Evolutionary conservation across 106 monocot species (phyloP).

Genomic region (Chionographis japonica): DNA sequence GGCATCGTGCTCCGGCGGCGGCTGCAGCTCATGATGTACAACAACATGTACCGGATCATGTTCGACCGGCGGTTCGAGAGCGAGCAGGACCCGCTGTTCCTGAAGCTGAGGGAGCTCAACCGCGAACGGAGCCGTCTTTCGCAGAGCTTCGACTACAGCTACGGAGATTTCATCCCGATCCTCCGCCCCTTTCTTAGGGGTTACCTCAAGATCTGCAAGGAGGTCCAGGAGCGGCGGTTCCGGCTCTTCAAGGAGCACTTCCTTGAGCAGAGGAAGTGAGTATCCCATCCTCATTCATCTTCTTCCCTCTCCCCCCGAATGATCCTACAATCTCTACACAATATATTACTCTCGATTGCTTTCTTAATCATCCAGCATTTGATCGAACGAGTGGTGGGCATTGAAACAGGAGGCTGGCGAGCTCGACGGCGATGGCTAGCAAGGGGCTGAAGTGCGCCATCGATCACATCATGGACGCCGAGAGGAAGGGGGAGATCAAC

Average conservation of each 20-base stretch:
- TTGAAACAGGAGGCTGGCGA: conserved; percentile 30
- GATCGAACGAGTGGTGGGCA: no score
- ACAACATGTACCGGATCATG: conserved; percentile 57
- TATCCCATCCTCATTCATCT: background rate
- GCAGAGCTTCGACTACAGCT: conserved; percentile 73
- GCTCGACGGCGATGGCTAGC: conserved; percentile 21
- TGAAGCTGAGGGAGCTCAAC: conserved; percentile 32
- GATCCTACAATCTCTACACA: background rate
- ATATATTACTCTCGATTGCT: no score
- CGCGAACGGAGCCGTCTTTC: conserved; percentile 46
- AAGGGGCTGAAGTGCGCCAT: conserved; percentile 37
- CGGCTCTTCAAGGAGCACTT: conserved; percentile 49
- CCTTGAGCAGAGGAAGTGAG: conserved; percentile 55
- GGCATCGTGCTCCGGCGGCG: conserved; percentile 37
- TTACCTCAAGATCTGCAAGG: conserved; percentile 55
- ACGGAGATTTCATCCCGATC: conserved; percentile 56
- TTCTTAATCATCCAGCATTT: no score
- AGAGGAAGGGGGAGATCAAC: conserved; percentile 60
- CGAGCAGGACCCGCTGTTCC: conserved; percentile 49
- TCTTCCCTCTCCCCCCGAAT: background rate
- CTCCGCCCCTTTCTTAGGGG: conserved; percentile 45
- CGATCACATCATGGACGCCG: conserved; percentile 52
- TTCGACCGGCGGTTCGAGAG: conserved; percentile 50
- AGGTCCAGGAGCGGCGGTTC: conserved; percentile 36
- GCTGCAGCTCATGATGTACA: conserved; percentile 68